These are phyloP conservation scores for Polysphondylium violaceum DNA, from an alignment of 78 protist species.

Conservation along the genomic window DNA sequence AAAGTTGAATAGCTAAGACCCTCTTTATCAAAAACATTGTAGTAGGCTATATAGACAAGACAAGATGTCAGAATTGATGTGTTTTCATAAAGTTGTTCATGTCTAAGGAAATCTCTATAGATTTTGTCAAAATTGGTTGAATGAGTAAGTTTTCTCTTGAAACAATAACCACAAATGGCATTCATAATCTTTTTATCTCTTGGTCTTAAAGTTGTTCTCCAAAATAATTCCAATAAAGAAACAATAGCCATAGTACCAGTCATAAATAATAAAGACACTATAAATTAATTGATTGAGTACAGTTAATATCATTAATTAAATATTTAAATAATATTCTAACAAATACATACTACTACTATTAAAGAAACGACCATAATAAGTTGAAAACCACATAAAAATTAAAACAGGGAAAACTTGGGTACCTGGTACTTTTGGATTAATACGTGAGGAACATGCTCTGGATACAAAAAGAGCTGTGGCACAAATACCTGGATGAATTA, in stretches of 20 bases:
- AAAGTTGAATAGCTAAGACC: conserved; percentile 2
- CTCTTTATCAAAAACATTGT: conserved; percentile 16
- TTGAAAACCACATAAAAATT: conserved; percentile 75
- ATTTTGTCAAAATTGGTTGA: conserved; percentile 41
- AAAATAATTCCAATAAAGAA: conserved; percentile 22
- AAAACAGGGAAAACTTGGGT: conserved; percentile 69
- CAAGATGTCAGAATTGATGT: conserved; percentile 50
- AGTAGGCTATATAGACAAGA: conserved; percentile 43
- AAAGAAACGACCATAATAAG: conserved; percentile 74
- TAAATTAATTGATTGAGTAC: neutral
- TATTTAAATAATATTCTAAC: neutral
- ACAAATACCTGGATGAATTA: conserved; percentile 65
- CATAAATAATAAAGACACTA: conserved; percentile 53
- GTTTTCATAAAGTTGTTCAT: conserved; percentile 65
- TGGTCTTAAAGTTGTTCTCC: conserved; percentile 73
- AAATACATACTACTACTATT: conserved; percentile 37
- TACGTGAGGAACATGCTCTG: conserved; percentile 63
- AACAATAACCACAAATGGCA: conserved; percentile 73
- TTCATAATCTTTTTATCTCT: conserved; percentile 72
- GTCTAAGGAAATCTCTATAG: conserved; percentile 64
- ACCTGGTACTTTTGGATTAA: conserved; percentile 28
- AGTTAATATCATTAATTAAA: neutral
- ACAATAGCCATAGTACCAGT: conserved; percentile 72
- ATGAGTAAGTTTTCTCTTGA: conserved; percentile 29
- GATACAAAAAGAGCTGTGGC: conserved; percentile 48